A percentile compares a stretch with the other conserved stretches of the same genome.
Evolutionary conservation across 192 early-diverging fungal genomes (phyloP).

Genomic region (Umbelopsis vinacea): DNA sequence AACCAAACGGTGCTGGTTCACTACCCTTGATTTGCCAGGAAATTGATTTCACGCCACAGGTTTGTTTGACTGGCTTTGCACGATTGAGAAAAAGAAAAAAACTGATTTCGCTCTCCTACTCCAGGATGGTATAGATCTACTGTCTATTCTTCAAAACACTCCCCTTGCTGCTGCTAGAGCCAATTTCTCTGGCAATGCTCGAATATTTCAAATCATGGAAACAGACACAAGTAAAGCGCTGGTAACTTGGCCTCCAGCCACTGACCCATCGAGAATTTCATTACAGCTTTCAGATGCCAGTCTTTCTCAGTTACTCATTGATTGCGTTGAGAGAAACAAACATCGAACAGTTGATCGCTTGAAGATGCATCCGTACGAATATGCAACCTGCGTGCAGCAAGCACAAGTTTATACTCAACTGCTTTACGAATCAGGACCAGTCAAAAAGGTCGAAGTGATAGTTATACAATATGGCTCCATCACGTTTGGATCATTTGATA

Average conservation of each 20-base stretch:
- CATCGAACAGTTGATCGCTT: neutral
- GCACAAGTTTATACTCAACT: constrained; percentile 5
- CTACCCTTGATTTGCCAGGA: constrained; percentile 21
- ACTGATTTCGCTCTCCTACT: neutral
- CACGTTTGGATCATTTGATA: constrained; percentile 32
- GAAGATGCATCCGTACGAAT: constrained; percentile 9
- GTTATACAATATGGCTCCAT: constrained; percentile 36
- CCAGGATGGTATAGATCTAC: neutral
- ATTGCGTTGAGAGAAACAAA: constrained; percentile 12
- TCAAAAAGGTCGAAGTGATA: constrained; percentile 24
- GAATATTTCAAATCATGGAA: constrained; percentile 28
- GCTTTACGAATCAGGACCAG: constrained; percentile 1
- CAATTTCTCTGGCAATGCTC: neutral
- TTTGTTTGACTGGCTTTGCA: neutral
- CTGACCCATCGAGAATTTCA: constrained; percentile 17
- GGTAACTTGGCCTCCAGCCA: constrained; percentile 23
- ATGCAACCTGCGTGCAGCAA: constrained; percentile 26
- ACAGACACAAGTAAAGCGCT: neutral
- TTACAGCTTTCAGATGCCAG: constrained; percentile 23
- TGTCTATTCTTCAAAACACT: neutral
- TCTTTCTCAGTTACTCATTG: constrained; percentile 23
- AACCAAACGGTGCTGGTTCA: neutral
- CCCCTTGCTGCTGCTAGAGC: neutral
- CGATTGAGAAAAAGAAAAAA: neutral
- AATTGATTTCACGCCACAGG: constrained; percentile 11